Evolutionary conservation across 2,329 filamentous ascomycete genomes (phyloP), one percentile per base, ranked within the genome.

Genomic region (Harringtonia aguacate): DNA sequence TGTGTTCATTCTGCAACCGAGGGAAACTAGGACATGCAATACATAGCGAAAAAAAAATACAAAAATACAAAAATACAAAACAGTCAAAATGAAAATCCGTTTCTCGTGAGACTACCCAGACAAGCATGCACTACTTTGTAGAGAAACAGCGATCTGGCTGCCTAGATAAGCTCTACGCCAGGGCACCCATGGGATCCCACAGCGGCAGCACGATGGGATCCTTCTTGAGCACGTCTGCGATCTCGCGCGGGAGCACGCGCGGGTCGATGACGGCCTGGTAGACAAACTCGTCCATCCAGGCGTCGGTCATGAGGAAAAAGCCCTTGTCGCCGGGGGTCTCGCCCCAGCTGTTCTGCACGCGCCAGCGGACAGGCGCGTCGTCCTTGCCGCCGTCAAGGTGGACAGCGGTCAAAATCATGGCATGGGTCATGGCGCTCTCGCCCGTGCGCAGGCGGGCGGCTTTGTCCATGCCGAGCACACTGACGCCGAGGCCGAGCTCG

Each of bases 281-380:
- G 36, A 84, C 79, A 64, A 88, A 94, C 63, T 86, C 71, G 49
- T 84, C 78, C 76, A 86, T 81, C 81, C 81, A 86, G 18, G 68
- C 67, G 62, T 94, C 87, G 48, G 72, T 84, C 86, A 94, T 94
- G 49, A 94, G 84, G 57, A 92, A 92, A 74, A 86, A 94, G 0
- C 88, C 88, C 52, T 87, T 78, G 13, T 80, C 75, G 1, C 88
- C 88, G 0, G 73, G 73, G 0, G 57, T 65, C 34, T 77, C 70
- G 13, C 84, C 85, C 87, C 87, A 94, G 45, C 77, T 84, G 59
- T 94, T 94, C 71, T 94, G 83, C 8, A 94, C 86, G 43, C 86
- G 70, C 88, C 88, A 95, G 36, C 87, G 68, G 12, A 49, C 39
- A 5, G 47, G 20, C 1, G 87, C 75, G 3, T 78, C 71, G 61